Evolutionary conservation across 2,329 filamentous ascomycete species (phyloP).

Genomic region (Taxawa tesnikishii): DNA sequence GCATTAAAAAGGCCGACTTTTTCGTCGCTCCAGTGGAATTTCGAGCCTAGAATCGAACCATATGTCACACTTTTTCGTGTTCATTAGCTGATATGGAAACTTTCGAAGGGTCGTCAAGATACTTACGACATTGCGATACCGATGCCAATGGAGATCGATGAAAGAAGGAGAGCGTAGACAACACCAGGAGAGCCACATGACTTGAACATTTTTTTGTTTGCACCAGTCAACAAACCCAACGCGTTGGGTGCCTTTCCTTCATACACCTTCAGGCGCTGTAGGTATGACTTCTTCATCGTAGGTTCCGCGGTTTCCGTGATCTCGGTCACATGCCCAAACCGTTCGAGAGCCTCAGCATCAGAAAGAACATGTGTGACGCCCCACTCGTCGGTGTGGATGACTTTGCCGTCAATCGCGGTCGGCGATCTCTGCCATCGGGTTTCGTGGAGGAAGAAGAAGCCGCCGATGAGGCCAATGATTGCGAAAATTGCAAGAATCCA

Average conservation of each 20-base stretch:
- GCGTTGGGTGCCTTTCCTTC: conserved; percentile 8
- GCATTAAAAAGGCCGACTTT: conserved; percentile 15
- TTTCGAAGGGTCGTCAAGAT: too few species aligned
- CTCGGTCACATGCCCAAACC: conserved; percentile 7
- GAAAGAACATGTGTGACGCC: conserved; percentile 23
- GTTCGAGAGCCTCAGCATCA: conserved; percentile 17
- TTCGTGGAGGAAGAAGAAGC: conserved; percentile 29
- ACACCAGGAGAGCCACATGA: conserved; percentile 25
- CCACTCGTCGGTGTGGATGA: conserved; percentile 27
- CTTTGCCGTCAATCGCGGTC: conserved; percentile 20
- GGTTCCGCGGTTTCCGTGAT: too few species aligned
- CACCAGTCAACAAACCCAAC: conserved; percentile 7
- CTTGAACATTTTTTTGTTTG: conserved; percentile 20
- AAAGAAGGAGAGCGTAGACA: conserved; percentile 24
- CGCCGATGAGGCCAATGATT: conserved; percentile 22
- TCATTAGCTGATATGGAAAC: too few species aligned
- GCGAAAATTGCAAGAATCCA: conserved; percentile 26
- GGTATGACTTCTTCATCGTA: conserved; percentile 7
- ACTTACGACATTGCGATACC: conserved; percentile 26
- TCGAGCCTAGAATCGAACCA: conserved; percentile 20
- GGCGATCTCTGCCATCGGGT: conserved; percentile 24
- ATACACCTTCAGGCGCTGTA: conserved; percentile 9
- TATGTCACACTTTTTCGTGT: too few species aligned
- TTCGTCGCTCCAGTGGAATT: conserved; percentile 20
- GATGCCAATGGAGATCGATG: conserved; percentile 25